These are phyloP conservation scores for Naganishia kalamii DNA, from an alignment of 768 basidiomycete species.

Conservation along the genomic window DNA sequence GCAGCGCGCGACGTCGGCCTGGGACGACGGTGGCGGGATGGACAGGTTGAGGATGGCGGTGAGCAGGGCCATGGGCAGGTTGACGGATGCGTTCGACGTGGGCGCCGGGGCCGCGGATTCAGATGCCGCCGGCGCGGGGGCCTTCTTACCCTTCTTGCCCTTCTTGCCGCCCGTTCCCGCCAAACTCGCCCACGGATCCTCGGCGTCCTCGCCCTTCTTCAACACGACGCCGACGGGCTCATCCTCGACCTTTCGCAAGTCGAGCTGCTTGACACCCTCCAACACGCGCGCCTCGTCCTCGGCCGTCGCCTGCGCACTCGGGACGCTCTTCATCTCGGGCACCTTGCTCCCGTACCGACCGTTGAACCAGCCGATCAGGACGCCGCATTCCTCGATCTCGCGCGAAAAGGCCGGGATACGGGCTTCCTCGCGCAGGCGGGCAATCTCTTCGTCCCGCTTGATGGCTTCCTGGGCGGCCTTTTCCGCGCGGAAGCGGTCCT, in stretches of 20 bases:
- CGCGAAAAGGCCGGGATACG: constrained; percentile 79
- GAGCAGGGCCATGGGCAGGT: constrained; percentile 77
- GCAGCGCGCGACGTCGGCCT: constrained; percentile 70
- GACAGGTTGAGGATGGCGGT: constrained; percentile 78
- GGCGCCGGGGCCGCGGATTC: constrained; percentile 31
- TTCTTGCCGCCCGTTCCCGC: constrained; percentile 50
- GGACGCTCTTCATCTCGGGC: constrained; percentile 34
- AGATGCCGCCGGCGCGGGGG: constrained; percentile 17
- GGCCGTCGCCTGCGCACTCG: not conserved
- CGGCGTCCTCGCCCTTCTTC: constrained; percentile 91
- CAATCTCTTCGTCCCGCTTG: constrained; percentile 68
- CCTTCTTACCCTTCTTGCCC: constrained; percentile 50
- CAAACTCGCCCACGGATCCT: constrained; percentile 62
- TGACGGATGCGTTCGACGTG: constrained; percentile 49
- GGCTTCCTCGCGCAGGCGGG: constrained; percentile 81
- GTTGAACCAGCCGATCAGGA: constrained; percentile 46
- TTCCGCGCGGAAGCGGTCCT: constrained; percentile 74
- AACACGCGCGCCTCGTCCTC: constrained; percentile 32
- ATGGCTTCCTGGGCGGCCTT: constrained; percentile 68
- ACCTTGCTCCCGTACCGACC: constrained; percentile 44
- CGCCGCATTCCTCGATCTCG: constrained; percentile 83
- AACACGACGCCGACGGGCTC: constrained; percentile 64
- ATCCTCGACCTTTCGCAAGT: constrained; percentile 74
- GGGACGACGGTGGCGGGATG: constrained; percentile 77
- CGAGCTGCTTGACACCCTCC: constrained; percentile 51